Evolutionary conservation across 2,329 filamentous ascomycete species (phyloP), one percentile per base, ranked within the genome.

Genomic region (Neofusicoccum cordaticola): DNA sequence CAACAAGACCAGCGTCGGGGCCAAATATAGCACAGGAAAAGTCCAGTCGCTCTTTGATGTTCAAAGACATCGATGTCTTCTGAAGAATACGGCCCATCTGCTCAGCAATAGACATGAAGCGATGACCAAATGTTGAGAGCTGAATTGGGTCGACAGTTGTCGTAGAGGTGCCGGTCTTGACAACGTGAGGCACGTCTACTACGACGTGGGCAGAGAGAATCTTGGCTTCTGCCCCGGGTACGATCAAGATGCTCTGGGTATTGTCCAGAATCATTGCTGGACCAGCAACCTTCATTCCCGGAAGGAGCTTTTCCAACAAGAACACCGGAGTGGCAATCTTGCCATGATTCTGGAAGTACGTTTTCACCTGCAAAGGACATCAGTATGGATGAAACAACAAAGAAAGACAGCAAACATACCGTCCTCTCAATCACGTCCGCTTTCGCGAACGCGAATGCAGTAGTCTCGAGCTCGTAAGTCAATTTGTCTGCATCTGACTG

Each of bases 401-500:
- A 15, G 6, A 27, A n/a, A 1, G 4, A 8, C 4, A 27, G 1
- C 2, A 15, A 5, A 44, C 58, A 2, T 13, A 62, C 58, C 3
- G 6, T 93, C 85, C 67, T 85, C 80, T 37, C 92, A 84, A 1
- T 92, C 91, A 6, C 88, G 90, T 68, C 95, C 90, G 69, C 2
- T 83, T 80, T 1, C 85, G 81, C 0, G 83, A 67, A 37, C 87
- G 82, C 65, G 83, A 85, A 0, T 85, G 82, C 66, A 64, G 94
- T 83, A 7, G 87, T 84, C 70, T 88, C 89, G 15, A 97, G 81
- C 73, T 97, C 93, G 72, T 92, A 84, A 68, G 96, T 92, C 4
- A 96, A 90, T 0, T 90, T 94, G 79, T 91, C 90, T 66, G 92
- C 90, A 42, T 62, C 58, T 22, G 58, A 62, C 34, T 41, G 12